These are phyloP conservation scores for Neltuma alba DNA, from an alignment of 306 rosid genomes.

Conservation along the genomic window DNA sequence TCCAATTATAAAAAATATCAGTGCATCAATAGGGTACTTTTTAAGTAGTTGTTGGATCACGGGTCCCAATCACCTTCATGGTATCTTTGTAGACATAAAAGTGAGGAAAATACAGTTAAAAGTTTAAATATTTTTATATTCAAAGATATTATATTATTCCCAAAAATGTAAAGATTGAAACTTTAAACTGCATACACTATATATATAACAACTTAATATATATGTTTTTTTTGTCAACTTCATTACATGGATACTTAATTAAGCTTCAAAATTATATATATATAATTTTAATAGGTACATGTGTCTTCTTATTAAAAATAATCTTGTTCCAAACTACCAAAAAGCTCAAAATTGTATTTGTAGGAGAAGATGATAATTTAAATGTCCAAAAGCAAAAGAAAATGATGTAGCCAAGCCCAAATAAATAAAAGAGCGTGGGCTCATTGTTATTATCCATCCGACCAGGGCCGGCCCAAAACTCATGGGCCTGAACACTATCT, in stretches of 20 bases:
- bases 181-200: too few relatives aligned
- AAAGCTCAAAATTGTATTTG: too few relatives aligned
- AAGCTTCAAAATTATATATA: too few relatives aligned
- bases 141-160: too few relatives aligned
- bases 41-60: background rate
- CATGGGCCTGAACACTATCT: background rate
- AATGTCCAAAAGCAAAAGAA: too few relatives aligned
- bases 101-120: background rate
- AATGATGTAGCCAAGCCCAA: background rate
- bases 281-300: too few relatives aligned
- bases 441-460: background rate
- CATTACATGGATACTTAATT: background rate
- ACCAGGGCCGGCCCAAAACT: background rate
- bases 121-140: too few relatives aligned
- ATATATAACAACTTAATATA: background rate
- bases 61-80: background rate
- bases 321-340: too few relatives aligned
- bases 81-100: background rate
- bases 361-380: too few relatives aligned
- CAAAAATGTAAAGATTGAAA: too few relatives aligned
- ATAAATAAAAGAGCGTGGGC: background rate
- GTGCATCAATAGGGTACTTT: background rate
- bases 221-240: background rate
- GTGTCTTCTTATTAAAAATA: too few relatives aligned
- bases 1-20: background rate